Conservation (phyloP, 768 basidiomycete species). For the Xerocomellus chrysenteron region DNA sequence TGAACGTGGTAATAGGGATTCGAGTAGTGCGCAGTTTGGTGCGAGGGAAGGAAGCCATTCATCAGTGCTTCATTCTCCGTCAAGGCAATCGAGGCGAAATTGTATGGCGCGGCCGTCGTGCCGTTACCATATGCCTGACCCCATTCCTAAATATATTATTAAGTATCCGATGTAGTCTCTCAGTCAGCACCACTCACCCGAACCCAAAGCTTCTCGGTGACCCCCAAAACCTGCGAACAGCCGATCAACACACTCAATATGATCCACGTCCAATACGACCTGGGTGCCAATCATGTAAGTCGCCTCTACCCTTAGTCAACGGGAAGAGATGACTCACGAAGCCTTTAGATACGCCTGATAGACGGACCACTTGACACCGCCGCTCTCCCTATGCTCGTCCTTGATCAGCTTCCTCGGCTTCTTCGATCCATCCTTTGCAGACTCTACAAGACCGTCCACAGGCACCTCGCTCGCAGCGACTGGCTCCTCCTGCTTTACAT, state of each 20-base stretch:
- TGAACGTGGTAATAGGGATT: conserved; percentile 20
- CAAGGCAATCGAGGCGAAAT: conserved; percentile 21
- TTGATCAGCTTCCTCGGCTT: conserved; percentile 74
- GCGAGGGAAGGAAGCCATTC: conserved; percentile 21
- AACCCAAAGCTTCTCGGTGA: conserved; percentile 33
- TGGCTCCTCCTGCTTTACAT: conserved; percentile 45
- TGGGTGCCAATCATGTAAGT: conserved; percentile 1
- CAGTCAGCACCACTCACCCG: conserved; percentile 13
- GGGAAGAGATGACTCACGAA: conserved; percentile 42
- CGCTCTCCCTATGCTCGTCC: conserved; percentile 78
- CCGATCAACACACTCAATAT: conserved; percentile 22
- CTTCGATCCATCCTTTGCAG: conserved; percentile 34
- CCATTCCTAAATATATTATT: conserved; percentile 24
- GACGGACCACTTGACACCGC: conserved; percentile 77
- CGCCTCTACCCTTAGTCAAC: not conserved
- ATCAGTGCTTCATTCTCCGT: conserved; percentile 32
- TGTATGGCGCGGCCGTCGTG: conserved; percentile 7
- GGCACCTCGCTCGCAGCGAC: conserved; percentile 13
- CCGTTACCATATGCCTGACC: conserved; percentile 23
- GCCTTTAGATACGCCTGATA: conserved; percentile 70
- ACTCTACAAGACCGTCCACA: conserved; percentile 2
- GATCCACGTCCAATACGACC: conserved; percentile 34
- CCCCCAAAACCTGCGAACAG: conserved; percentile 25
- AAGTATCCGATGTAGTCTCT: not conserved
- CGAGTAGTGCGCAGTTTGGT: conserved; percentile 15